Evolutionary conservation across 345 rosid species (phyloP), one percentile per base, ranked within the genome.

Genomic region (Psidium friedrichsthalianum): DNA sequence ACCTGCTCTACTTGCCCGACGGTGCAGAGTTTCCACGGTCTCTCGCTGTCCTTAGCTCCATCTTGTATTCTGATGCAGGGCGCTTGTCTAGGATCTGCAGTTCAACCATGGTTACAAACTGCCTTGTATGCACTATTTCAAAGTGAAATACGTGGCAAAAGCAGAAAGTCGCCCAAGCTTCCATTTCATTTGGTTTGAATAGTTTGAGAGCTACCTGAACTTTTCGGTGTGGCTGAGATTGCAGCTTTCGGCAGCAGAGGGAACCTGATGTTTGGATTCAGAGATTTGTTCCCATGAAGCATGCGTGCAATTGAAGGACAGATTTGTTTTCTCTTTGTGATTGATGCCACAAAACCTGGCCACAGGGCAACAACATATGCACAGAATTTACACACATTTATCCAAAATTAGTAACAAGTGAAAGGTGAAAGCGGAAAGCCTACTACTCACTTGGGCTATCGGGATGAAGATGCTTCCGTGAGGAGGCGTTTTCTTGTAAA

Each of bases 281-380:
- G 21, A 8, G 80, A 69, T 69, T 36, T 69, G 80, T 84, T 88
- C 87, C 95, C 93, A 86, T 93, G 89, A 85, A 92, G 91, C 95
- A 89, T 89, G 42, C 88, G 89, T 82, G 93, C 89, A 87, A 90
- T 90, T 51, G 98, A 88, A 82, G 98, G 98, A 86, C 87, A 88
- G 51, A 42, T 87, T 84, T 93, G 95, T 86, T 95, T 92, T 89
- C 98, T 92, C 90, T 97, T 97, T 24, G 89, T 25, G 80, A 93
- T 84, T 36, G 99, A 97, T 32, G 99, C 99, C 87, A 95, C 98
- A 76, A 97, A 85, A 97, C 99, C 99, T 95, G 91, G 18, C 25
- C 80, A 76, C 85, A 85, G 76, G 76, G 57, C 8, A 6, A 6
- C n/a, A 40, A 64, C 58, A 20, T 52, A 80, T 55, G 36, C 52